Evolutionary conservation across 768 basidiomycete genomes (phyloP), one percentile per base, ranked within the genome.

Genomic region (Kwoniella botswanensis): DNA sequence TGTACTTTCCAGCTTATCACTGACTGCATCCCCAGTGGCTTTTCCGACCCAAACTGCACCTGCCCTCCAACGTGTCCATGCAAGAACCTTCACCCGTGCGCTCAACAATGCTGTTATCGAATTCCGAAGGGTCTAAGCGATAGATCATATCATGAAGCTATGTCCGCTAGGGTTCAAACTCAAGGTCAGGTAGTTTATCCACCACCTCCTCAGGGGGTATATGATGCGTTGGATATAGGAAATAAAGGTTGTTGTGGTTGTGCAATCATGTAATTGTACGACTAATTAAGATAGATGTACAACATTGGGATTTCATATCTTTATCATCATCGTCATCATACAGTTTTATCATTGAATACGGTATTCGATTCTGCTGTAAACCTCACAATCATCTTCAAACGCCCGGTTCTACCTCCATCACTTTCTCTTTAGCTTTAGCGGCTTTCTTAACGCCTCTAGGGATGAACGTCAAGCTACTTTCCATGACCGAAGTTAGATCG

Each of bases 391-490:
- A 26, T 26, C 26, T 4, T 58, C 57, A 58, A 26, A 9, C 24
- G 7, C 29, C 15, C 22, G 57, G 29, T 42, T 61, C 59, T 7
- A 61, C 12, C 1, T 61, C 41, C 59, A 61, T 43, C 11, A 17
- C 15, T 22, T 43, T 61, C 13, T 61, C 74, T 67, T 75, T 79
- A 70, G 67, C 70, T 72, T 24, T 69, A 29, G 54, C 60, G 35
- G 78, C 78, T 65, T 71, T 76, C 56, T 72, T 71, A 0, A 81
- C 73, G 6, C 67, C 74, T 22, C 71, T 65, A 4, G 80, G 80
- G 0, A 78, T 71, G 21, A 82, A 78, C 15, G 63, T 70, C 35
- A 82, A 62, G 62, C 75, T 77, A 35, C 75, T 79, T 17, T 66
- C 67, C 64, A 77, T 63, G 22, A 62, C 43, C 0, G 42, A 22